These are phyloP conservation scores for Boletus semigastroideus DNA, from an alignment of 1,284 basidiomycete species.

Conservation along the genomic window DNA sequence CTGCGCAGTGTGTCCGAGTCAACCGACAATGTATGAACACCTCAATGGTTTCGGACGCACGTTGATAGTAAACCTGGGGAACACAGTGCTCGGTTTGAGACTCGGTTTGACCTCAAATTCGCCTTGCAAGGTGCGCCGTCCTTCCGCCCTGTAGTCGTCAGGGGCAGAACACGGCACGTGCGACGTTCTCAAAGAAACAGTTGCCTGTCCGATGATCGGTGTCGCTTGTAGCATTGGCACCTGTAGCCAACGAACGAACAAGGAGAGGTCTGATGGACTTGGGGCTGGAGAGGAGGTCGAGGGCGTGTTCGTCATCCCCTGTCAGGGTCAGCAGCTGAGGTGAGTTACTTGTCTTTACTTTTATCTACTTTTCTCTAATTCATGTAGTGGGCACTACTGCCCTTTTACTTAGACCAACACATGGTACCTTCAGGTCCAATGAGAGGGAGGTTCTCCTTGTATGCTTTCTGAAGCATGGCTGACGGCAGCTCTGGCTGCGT, in stretches of 20 bases:
- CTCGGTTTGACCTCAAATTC: conserved; percentile 49
- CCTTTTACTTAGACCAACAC: conserved; percentile 13
- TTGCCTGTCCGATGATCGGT: conserved; percentile 40
- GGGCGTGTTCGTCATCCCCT: conserved; percentile 45
- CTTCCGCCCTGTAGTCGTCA: conserved; percentile 28
- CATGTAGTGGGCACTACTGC: no score
- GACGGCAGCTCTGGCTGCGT: conserved; percentile 45
- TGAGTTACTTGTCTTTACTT: no score
- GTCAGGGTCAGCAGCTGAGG: conserved; percentile 37
- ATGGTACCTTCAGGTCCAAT: conserved; percentile 40
- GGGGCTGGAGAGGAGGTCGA: conserved; percentile 48
- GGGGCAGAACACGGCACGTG: conserved; percentile 50
- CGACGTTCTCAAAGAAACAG: conserved; percentile 43
- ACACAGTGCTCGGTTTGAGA: conserved; percentile 53
- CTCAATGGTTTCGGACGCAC: conserved; percentile 26
- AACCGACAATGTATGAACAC: background rate
- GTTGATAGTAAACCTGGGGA: conserved; percentile 50
- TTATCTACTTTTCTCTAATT: no score
- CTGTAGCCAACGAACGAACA: conserved; percentile 39
- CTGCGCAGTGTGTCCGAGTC: conserved; percentile 36
- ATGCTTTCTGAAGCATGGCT: conserved; percentile 46
- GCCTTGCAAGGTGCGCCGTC: conserved; percentile 44
- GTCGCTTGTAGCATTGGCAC: conserved; percentile 32
- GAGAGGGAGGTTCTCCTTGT: conserved; percentile 40
- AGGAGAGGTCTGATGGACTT: conserved; percentile 36